Conservation (phyloP, 2,329 filamentous ascomycete species). For the Chaetomium sp. region DNA sequence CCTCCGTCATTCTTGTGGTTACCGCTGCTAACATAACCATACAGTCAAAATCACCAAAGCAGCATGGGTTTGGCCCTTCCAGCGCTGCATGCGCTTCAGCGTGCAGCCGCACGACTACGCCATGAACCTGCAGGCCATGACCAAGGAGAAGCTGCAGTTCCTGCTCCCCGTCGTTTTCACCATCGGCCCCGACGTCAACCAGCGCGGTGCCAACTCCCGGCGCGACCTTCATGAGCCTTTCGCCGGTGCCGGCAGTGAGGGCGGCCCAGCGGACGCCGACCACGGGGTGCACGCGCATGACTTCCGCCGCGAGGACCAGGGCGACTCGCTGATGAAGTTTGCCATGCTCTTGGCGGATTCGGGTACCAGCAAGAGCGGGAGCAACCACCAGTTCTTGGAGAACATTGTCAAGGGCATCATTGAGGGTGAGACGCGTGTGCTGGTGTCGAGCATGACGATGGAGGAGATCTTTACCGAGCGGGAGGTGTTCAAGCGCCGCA, state of each 20-base stretch:
- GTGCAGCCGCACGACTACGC: slow-evolving; percentile 75
- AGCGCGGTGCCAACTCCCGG: slow-evolving; percentile 40
- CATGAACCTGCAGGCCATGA: slow-evolving; percentile 82
- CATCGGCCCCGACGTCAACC: slow-evolving; percentile 70
- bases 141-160: slow-evolving; percentile 79
- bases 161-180: slow-evolving; percentile 79
- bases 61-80: slow-evolving; percentile 63
- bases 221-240: neutral
- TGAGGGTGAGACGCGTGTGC: slow-evolving; percentile 76
- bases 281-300: slow-evolving; percentile 20
- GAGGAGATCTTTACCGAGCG: slow-evolving; percentile 58
- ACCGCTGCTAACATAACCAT: slow-evolving; percentile 1
- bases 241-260: slow-evolving; percentile 9
- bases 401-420: slow-evolving; percentile 88
- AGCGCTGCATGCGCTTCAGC: slow-evolving; percentile 56
- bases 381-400: slow-evolving; percentile 57
- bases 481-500: slow-evolving; percentile 51
- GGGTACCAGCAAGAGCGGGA: slow-evolving; percentile 34
- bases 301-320: slow-evolving; percentile 41
- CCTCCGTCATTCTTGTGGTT: neutral
- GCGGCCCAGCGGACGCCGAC: slow-evolving; percentile 20
- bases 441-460: slow-evolving; percentile 88
- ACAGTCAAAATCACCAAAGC: slow-evolving; percentile 69
- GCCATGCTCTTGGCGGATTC: slow-evolving; percentile 68
- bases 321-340: slow-evolving; percentile 69